These are phyloP conservation scores for Trifolium repens DNA, from an alignment of 306 rosid species.

Conservation along the genomic window DNA sequence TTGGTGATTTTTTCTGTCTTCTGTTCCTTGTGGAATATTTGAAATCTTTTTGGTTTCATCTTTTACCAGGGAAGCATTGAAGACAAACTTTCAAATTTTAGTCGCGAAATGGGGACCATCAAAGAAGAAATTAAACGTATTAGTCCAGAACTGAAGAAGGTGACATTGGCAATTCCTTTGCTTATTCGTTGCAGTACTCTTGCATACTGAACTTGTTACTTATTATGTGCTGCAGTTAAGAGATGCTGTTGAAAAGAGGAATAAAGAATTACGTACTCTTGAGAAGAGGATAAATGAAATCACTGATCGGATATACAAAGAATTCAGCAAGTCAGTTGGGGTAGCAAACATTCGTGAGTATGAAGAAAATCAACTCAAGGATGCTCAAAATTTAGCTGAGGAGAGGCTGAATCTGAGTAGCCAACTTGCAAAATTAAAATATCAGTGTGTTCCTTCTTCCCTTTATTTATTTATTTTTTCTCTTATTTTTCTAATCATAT, in stretches of 20 bases:
- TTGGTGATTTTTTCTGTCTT: constrained; percentile 18
- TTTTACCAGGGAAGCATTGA: constrained; percentile 76
- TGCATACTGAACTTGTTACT: constrained; percentile 33
- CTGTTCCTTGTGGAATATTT: constrained; percentile 35
- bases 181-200: constrained; percentile 23
- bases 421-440: constrained; percentile 89
- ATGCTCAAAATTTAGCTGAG: constrained; percentile 85
- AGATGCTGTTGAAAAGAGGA: constrained; percentile 66
- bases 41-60: constrained; percentile 25
- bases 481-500: neutral
- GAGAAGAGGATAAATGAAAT: constrained; percentile 93
- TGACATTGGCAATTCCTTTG: constrained; percentile 45
- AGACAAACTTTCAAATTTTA: constrained; percentile 82
- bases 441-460: constrained; percentile 69
- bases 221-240: constrained; percentile 59
- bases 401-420: constrained; percentile 90
- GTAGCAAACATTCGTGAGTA: constrained; percentile 98
- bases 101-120: constrained; percentile 67
- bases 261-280: constrained; percentile 63
- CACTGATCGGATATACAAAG: constrained; percentile 79
- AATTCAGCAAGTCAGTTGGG: constrained; percentile 91
- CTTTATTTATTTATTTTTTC: neutral
- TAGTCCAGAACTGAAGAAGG: constrained; percentile 83
- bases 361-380: constrained; percentile 91
- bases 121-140: constrained; percentile 77